Conservation (phyloP, 768 basidiomycete genomes). For the Amanita fuliginea region DNA sequence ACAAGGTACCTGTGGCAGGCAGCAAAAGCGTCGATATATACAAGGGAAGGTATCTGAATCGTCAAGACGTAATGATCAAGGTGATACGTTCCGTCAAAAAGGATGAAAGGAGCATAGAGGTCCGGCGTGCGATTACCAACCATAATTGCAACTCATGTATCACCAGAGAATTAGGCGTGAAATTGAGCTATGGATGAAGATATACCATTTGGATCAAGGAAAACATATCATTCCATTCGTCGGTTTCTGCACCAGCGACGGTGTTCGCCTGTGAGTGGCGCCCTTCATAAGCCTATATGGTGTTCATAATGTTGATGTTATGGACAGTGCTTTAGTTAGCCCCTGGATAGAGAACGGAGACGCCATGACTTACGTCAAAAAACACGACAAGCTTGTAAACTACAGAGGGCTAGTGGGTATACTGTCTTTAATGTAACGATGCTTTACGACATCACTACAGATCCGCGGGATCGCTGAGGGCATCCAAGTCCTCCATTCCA, state of each 20-base stretch:
- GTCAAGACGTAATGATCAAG: slow-evolving; percentile 6
- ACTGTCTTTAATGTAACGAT: not conserved
- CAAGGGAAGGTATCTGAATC: slow-evolving; percentile 24
- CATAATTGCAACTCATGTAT: not conserved
- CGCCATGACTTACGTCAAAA: slow-evolving; percentile 1
- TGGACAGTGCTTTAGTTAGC: not conserved
- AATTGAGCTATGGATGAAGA: slow-evolving; percentile 2
- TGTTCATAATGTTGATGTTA: not conserved
- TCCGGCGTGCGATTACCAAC: not conserved
- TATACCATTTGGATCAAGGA: slow-evolving; percentile 1
- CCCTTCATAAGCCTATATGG: no score
- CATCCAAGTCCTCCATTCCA: slow-evolving; percentile 4
- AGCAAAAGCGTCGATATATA: slow-evolving; percentile 41
- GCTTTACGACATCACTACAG: slow-evolving; percentile 23
- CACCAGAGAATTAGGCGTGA: slow-evolving; percentile 1
- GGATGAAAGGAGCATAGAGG: not conserved
- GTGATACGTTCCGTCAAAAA: slow-evolving; percentile 2
- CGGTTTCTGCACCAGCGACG: slow-evolving; percentile 4
- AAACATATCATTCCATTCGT: slow-evolving; percentile 5
- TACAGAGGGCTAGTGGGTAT: slow-evolving; percentile 1
- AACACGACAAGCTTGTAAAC: slow-evolving; percentile 2
- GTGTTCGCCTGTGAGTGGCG: not conserved
- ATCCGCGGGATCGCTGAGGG: slow-evolving; percentile 11
- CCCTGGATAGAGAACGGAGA: slow-evolving; percentile 4
- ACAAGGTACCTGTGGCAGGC: slow-evolving; percentile 38